Conservation (phyloP, 768 basidiomycete genomes). For the Termitomyces sp. region DNA sequence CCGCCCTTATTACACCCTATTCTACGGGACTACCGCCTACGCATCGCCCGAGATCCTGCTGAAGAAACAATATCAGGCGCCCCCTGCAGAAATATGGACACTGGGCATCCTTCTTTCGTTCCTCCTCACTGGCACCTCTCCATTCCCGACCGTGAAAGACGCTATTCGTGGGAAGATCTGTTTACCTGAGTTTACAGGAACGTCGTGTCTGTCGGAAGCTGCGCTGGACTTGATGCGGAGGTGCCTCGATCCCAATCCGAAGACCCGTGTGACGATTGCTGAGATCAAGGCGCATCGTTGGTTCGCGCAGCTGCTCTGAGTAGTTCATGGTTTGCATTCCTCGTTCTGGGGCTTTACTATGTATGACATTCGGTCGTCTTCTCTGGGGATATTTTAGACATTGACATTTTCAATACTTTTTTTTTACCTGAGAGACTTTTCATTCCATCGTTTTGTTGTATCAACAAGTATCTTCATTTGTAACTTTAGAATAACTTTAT, state of each 20-base stretch:
- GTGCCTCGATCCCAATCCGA: constrained; percentile 83
- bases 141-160: constrained; percentile 84
- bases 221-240: constrained; percentile 61
- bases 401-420: not conserved
- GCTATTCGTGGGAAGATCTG: constrained; percentile 62
- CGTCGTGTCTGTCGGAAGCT: constrained; percentile 30
- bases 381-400: not conserved
- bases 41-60: constrained; percentile 92
- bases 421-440: not conserved
- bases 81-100: constrained; percentile 95
- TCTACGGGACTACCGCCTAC: constrained; percentile 94
- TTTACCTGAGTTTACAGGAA: constrained; percentile 35
- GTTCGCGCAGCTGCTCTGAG: constrained; percentile 33
- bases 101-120: constrained; percentile 93
- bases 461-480: constrained; percentile 1
- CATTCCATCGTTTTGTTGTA: constrained; percentile 2
- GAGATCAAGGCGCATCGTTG: constrained; percentile 85
- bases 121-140: constrained; percentile 86
- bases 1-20: constrained; percentile 66
- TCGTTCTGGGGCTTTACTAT: not conserved
- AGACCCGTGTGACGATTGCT: constrained; percentile 70
- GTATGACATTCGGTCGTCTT: not conserved
- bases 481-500: not conserved
- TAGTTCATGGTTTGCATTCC: not conserved
- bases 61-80: constrained; percentile 84